These are phyloP conservation scores for Chaetothyriales sp. DNA, from an alignment of 2,329 filamentous ascomycete genomes.

Conservation along the genomic window DNA sequence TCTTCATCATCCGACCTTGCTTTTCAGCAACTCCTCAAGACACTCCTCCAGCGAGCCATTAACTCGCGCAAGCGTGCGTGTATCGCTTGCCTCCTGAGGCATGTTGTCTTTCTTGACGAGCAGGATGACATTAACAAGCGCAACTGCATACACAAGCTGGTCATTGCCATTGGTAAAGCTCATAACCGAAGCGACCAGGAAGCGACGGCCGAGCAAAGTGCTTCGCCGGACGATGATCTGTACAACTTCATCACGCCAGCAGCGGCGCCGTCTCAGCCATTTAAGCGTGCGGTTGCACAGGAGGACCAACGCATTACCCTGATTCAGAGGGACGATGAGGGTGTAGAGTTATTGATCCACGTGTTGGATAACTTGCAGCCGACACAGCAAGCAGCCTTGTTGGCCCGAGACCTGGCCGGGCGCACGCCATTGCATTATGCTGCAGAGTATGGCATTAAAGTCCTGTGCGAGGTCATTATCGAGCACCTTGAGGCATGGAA, in stretches of 20 bases:
- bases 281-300: constrained; percentile 47
- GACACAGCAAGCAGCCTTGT: constrained; percentile 52
- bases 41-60: constrained; percentile 35
- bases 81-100: constrained; percentile 54
- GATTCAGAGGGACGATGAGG: constrained; percentile 54
- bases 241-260: constrained; percentile 68
- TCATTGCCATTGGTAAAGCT: constrained; percentile 78
- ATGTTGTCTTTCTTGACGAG: constrained; percentile 61
- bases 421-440: constrained; percentile 83
- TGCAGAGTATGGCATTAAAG: constrained; percentile 83
- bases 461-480: constrained; percentile 79
- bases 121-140: constrained; percentile 85
- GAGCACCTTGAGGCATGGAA: constrained; percentile 78
- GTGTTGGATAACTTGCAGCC: constrained; percentile 53
- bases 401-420: constrained; percentile 60
- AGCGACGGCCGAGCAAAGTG: constrained; percentile 37
- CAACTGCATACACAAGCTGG: constrained; percentile 81
- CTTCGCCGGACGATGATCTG: constrained; percentile 37
- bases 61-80: constrained; percentile 59
- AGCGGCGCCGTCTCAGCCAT: constrained; percentile 48
- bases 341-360: constrained; percentile 50
- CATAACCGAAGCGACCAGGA: constrained; percentile 41
- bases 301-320: constrained; percentile 49
- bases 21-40: constrained; percentile 25
- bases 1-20: constrained; percentile 13